A percentile compares a stretch with the other conserved stretches of the same genome.
These are phyloP conservation scores for Phytopythium vexans DNA, from an alignment of 352 stramenopile species.

Conservation along the genomic window DNA sequence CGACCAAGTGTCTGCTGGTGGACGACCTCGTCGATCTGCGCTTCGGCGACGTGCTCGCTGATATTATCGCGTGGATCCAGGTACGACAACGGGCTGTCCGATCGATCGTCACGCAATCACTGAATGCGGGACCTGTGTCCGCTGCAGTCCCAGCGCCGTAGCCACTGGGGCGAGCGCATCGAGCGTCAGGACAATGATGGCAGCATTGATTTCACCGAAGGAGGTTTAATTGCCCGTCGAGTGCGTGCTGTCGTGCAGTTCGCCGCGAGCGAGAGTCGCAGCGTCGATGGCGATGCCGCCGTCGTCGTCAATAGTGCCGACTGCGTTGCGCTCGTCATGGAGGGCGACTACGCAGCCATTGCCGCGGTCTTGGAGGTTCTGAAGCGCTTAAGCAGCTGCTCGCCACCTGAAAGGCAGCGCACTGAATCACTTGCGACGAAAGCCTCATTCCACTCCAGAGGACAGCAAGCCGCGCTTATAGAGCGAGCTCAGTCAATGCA, in stretches of 20 bases:
- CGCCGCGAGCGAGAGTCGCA: conserved; percentile 33
- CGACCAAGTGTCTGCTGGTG: conserved; percentile 57
- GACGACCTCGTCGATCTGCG: conserved; percentile 50
- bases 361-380: conserved; percentile 45
- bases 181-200: too few relatives aligned
- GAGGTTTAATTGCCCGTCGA: neutral
- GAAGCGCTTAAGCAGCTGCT: conserved; percentile 20
- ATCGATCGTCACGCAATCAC: neutral
- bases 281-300: conserved; percentile 38
- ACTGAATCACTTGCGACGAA: too few relatives aligned
- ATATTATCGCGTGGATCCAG: conserved; percentile 44
- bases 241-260: conserved; percentile 37
- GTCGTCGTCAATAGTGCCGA: conserved; percentile 43
- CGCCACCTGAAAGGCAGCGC: neutral
- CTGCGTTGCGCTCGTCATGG: conserved; percentile 32
- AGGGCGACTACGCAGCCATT: conserved; percentile 33
- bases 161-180: too few relatives aligned
- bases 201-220: too few relatives aligned
- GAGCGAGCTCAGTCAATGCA: too few relatives aligned
- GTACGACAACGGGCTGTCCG: neutral
- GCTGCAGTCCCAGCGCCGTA: too few relatives aligned
- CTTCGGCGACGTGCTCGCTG: conserved; percentile 50
- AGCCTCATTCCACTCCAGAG: too few relatives aligned
- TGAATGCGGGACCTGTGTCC: too few relatives aligned
- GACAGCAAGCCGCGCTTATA: too few relatives aligned